Conservation (phyloP, 805 yeast genomes). For the Naumovozyma baii region DNA sequence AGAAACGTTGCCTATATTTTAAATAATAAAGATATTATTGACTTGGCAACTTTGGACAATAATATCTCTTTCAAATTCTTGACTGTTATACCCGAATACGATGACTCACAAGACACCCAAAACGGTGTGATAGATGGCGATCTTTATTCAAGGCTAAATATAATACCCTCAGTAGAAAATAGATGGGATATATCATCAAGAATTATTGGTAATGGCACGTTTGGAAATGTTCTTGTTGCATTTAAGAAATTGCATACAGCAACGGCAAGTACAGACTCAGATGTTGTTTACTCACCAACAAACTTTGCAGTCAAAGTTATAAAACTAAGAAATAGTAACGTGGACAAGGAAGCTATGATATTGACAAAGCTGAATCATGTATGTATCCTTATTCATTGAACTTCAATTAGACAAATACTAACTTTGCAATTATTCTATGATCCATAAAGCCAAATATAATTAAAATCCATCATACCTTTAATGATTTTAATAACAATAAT, state of each 20-base stretch:
- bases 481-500: slow-evolving; percentile 15
- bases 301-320: slow-evolving; percentile 45
- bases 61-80: background rate
- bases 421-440: no score
- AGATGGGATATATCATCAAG: slow-evolving; percentile 37
- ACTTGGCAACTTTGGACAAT: slow-evolving; percentile 23
- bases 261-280: background rate
- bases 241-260: background rate
- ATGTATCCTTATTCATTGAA: no score
- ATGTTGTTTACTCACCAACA: slow-evolving; percentile 5
- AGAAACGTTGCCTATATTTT: slow-evolving; percentile 30
- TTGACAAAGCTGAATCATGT: slow-evolving; percentile 32
- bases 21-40: slow-evolving; percentile 33
- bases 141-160: slow-evolving; percentile 15
- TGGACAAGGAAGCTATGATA: slow-evolving; percentile 37
- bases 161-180: slow-evolving; percentile 15
- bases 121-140: background rate
- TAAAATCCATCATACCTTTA: slow-evolving; percentile 32
- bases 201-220: slow-evolving; percentile 46
- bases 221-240: slow-evolving; percentile 40
- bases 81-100: background rate
- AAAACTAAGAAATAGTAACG: slow-evolving; percentile 21
- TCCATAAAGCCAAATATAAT: slow-evolving; percentile 36
- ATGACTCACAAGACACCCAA: background rate
- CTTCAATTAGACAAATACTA: no score